Percentiles rank a stretch among this genome's conserved stretches.
Conservation (phyloP, 2,329 filamentous ascomycete genomes). For the Xylariaceae sp. region DNA sequence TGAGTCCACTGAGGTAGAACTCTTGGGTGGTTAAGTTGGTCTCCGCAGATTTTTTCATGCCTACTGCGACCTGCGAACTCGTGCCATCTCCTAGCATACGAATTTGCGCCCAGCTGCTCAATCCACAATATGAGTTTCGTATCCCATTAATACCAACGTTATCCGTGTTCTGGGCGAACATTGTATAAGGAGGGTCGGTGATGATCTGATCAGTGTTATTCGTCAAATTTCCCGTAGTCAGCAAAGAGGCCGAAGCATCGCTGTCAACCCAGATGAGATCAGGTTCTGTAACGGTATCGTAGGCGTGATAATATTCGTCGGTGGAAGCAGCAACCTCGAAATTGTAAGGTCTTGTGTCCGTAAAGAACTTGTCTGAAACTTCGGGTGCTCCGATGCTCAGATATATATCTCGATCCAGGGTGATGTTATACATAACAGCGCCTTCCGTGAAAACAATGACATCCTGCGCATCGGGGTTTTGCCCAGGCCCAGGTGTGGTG, state of each 20-base stretch:
- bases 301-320: conserved; percentile 72
- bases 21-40: conserved; percentile 75
- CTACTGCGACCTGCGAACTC: conserved; percentile 43
- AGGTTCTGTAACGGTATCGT: conserved; percentile 44
- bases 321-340: conserved; percentile 79
- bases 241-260: conserved; percentile 71
- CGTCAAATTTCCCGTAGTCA: conserved; percentile 74
- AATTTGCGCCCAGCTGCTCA: conserved; percentile 63
- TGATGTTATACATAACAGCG: conserved; percentile 61
- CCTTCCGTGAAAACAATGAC: conserved; percentile 58
- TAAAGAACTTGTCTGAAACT: conserved; percentile 51
- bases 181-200: conserved; percentile 60
- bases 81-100: conserved; percentile 51
- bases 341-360: conserved; percentile 59
- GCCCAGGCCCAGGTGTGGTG: conserved; percentile 60
- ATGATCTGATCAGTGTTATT: conserved; percentile 48
- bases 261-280: conserved; percentile 79
- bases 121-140: conserved; percentile 75
- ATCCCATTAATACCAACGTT: conserved; percentile 62
- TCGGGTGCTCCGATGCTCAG: conserved; percentile 71
- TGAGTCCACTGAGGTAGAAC: conserved; percentile 77
- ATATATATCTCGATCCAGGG: conserved; percentile 64
- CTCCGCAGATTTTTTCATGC: conserved; percentile 65
- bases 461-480: conserved; percentile 39
- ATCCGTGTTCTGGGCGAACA: conserved; percentile 69